Evolutionary conservation across 371 early-diverging fungal genomes (phyloP), one percentile per base, ranked within the genome.

Genomic region (Mucor irregularis): DNA sequence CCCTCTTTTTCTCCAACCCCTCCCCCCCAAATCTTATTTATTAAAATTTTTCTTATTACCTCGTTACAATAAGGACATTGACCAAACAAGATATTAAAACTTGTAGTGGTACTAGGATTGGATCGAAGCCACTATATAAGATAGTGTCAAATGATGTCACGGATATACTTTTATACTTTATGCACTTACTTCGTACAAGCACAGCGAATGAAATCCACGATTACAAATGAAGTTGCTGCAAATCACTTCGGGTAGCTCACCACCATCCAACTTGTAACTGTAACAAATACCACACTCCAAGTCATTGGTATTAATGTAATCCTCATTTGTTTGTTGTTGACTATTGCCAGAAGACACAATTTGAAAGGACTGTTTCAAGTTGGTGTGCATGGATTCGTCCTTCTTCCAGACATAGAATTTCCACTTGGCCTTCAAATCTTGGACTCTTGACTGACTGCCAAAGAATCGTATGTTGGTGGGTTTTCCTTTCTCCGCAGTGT

Each of bases 251-350:
- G 77, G 77, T n/a, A 63, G 62, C 4, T 55, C 48, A 13, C n/a
- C 38, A 17, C 59, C 49, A n/a, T 64, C 50, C 9, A 76, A 39
- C 26, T 69, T 71, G 38, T 73, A 76, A 25, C 69, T 51, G 45
- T 73, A 76, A 24, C 77, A 76, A 33, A 76, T 76, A 25, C 69
- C 74, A 39, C 77, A 76, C 33, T 71, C 77, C 24, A 67, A 60
- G 29, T 76, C 74, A 11, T 38, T 47, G n/a, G 48, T 31, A 11
- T 53, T 38, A 17, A 45, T 35, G 14, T 49, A 39, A 21, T 61
- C 64, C n/a, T 45, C 49, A 11, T 40, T 46, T 28, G 35, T 30
- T 30, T 17, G 24, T n/a, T n/a, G n/a, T n/a, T n/a, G n/a, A 8
- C 16, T 43, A 22, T 21, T 39, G 10, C 49, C 25, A 28, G 44